Base-by-base conservation (phyloP, 805 yeast species). In the Candida krabiensis region DNA sequence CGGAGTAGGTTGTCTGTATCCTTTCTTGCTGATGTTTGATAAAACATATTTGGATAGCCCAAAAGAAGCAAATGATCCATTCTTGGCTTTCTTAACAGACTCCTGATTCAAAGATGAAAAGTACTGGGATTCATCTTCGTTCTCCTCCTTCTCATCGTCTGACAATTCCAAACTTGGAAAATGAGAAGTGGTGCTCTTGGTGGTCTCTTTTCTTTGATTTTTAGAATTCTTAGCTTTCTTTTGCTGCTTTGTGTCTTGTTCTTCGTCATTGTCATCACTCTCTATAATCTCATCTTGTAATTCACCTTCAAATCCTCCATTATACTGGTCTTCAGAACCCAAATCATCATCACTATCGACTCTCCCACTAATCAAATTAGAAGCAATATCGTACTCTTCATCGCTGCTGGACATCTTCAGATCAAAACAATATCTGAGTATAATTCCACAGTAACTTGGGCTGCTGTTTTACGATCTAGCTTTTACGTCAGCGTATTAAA, bases 1-100 rank as follows among this genome's bases (percentile, higher is more conserved):
- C 2, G 99, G 99, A 0, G 99, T 93, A 11, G 99, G 99, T 49
- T 85, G 93, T 49, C 79, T 83, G 67, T 80, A 93, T 0, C 99
- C 99, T 57, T 88, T 90, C 44, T 79, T 81, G 39, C 77, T 58
- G 38, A 93, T 83, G 53, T 88, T 91, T 16, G 71, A 63, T 41
- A 89, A 57, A 5, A 90, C 61, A 37, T 75, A 68, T 56, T 83
- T 83, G 12, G 95, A 83, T 33, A 93, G 71, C 1, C 98, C 97
- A 66, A 91, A 86, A 31, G 95, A 83, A 3, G 88, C 87, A 69
- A 91, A 91, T 18, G 95, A 77, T 26, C 96, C 96, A 35, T 75
- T 74, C 58, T 85, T 81, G 30, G 79, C 80, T 53, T 79, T 81
- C 55, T 77, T 78, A 24, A 65, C 50, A 47, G 60, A 19, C 71